phyloP scores from a whole-genome alignment of 345 rosid genomes.

The Populus davidiana region DNA sequence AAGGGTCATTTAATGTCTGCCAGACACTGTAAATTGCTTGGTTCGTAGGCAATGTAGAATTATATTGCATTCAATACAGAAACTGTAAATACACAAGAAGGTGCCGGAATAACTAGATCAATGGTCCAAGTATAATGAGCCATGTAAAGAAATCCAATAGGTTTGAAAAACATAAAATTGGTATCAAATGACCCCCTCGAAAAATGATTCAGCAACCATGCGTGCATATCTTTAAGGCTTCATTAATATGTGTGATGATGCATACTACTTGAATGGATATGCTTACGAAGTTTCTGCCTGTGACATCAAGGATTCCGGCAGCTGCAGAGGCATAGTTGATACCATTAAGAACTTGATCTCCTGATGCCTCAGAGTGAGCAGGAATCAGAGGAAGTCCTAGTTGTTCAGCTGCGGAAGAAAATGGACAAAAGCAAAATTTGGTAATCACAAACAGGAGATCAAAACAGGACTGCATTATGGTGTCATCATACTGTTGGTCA shows the following conservation, averaged over 20 bases:
- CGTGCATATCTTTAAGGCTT: background rate
- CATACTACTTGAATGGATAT: background rate
- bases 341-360: conserved; percentile 71
- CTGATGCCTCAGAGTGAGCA: conserved; percentile 71
- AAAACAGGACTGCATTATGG: background rate
- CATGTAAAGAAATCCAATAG: background rate
- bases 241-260: background rate
- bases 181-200: background rate
- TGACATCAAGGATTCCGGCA: conserved; percentile 84
- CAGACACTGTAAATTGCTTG: background rate
- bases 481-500: background rate
- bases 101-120: background rate
- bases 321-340: conserved; percentile 98
- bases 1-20: background rate
- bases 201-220: background rate
- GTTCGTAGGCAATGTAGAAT: background rate
- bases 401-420: conserved; percentile 53
- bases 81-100: background rate
- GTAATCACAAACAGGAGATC: background rate
- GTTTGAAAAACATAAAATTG: background rate
- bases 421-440: background rate
- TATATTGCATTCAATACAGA: background rate
- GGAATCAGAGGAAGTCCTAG: conserved; percentile 87
- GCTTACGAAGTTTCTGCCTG: conserved; percentile 90
- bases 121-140: background rate